phyloP scores from a whole-genome alignment of 2,329 filamentous ascomycete species.

The Calonectria montana region DNA sequence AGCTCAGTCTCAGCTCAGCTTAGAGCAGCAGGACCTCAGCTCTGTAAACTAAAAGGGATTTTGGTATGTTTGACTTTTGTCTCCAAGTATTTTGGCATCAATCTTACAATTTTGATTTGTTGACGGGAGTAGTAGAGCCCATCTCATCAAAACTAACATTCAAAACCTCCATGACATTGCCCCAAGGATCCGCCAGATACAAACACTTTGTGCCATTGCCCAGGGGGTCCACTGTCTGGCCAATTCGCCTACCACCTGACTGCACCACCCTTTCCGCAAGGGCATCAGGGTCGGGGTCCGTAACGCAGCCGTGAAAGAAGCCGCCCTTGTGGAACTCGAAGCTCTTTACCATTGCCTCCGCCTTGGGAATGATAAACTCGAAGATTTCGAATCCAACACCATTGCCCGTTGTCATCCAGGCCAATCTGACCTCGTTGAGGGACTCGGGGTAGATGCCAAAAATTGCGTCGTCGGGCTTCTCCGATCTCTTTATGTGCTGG shows the following conservation, averaged over 20 bases:
- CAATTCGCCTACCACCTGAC: slow-evolving; percentile 44
- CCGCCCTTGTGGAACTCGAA: slow-evolving; percentile 42
- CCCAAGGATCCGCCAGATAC: slow-evolving; percentile 19
- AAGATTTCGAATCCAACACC: slow-evolving; percentile 49
- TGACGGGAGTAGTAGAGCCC: neutral
- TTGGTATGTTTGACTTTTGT: no score
- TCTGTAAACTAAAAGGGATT: no score
- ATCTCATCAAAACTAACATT: slow-evolving; percentile 21
- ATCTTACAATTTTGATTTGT: slow-evolving; percentile 2
- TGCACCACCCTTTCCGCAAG: slow-evolving; percentile 39
- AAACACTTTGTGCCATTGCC: slow-evolving; percentile 16
- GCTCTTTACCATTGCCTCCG: slow-evolving; percentile 12
- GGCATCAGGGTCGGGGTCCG: slow-evolving; percentile 44
- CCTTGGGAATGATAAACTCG: slow-evolving; percentile 44
- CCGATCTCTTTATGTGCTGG: slow-evolving; percentile 23
- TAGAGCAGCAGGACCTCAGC: no score
- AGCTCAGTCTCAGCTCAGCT: no score
- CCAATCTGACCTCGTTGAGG: slow-evolving; percentile 44
- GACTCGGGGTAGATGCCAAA: slow-evolving; percentile 45
- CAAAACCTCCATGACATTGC: slow-evolving; percentile 22
- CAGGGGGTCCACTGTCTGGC: slow-evolving; percentile 22
- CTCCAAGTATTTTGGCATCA: no score
- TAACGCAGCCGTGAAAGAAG: slow-evolving; percentile 50
- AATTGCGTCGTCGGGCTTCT: slow-evolving; percentile 40
- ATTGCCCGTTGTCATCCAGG: slow-evolving; percentile 46